Evolutionary conservation across 352 stramenopile genomes (phyloP), one percentile per base, ranked within the genome.

Genomic region (Pythium coloratum): DNA sequence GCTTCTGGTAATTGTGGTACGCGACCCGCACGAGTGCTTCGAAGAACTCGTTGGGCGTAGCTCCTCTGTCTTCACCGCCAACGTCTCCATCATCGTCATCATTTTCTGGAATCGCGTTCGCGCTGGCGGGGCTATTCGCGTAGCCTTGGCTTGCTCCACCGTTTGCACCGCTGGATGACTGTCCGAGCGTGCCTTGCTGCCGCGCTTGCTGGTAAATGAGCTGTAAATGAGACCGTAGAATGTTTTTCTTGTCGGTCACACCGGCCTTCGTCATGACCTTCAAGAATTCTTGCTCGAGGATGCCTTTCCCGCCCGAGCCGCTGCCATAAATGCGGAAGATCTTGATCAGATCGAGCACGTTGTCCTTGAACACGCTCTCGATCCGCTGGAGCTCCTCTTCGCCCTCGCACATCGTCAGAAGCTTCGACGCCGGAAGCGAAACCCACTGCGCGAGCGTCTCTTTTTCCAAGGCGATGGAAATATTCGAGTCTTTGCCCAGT

Each of bases 221-320:
- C 60, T 92, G 83, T 3, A 94, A 65, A 49, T 90, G 75, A 1
- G 81, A 89, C n/a, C 83, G 61, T 32, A 90, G 60, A 34, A 94
- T 94, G 55, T 91, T 89, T 42, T 92, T 92, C 75, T 90, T 91
- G 67, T 92, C 82, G 8, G 84, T 90, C 49, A 92, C 73, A 8
- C 86, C 82, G 0, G 80, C 80, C 51, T 90, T 84, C 0, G 83
- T 90, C 80, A 94, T 92, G 26, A 94, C 73, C 64, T 94, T 92
- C 33, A 91, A 78, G 55, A 94, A 94, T 26, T 94, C 83, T 36
- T 94, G 86, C 60, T 94, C 86, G 8, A 90, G 55, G 59, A 94
- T 89, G 6, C 78, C 79, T 56, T 90, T 90, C 0, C 86, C 84
- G 16, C 83, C 82, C 0, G 76, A 77, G 1, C 76, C 82, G 40